Evolutionary conservation across 768 basidiomycete genomes (phyloP).

Genomic region (Omphalotus guepiniiformis): DNA sequence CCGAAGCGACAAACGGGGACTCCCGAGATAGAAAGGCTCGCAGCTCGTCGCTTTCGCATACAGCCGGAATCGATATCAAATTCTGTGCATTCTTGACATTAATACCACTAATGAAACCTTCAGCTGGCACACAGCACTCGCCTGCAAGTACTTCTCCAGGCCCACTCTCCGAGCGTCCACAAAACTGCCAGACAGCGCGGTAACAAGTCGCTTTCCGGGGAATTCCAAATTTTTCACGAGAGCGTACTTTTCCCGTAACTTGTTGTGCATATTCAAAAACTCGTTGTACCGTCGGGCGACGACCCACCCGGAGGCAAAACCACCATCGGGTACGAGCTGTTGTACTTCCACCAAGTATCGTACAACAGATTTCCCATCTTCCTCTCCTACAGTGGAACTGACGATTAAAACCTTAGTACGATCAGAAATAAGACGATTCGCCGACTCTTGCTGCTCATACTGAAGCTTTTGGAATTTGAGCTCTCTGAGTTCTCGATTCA

Average conservation of each 20-base stretch:
- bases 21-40: slow-evolving; percentile 84
- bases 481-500: slow-evolving; percentile 80
- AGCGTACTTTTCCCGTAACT: slow-evolving; percentile 71
- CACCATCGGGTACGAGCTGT: slow-evolving; percentile 77
- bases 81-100: slow-evolving; percentile 40
- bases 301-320: slow-evolving; percentile 85
- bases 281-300: slow-evolving; percentile 94
- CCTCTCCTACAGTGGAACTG: slow-evolving; percentile 76
- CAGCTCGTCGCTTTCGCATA: slow-evolving; percentile 80
- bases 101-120: background rate
- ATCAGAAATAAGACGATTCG: slow-evolving; percentile 80
- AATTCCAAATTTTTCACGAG: slow-evolving; percentile 75
- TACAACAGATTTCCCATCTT: slow-evolving; percentile 86
- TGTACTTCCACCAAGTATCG: slow-evolving; percentile 91
- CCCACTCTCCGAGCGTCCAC: slow-evolving; percentile 76
- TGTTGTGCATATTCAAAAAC: slow-evolving; percentile 85
- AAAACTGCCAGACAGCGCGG: slow-evolving; percentile 82
- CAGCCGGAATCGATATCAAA: slow-evolving; percentile 65
- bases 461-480: slow-evolving; percentile 87
- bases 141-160: slow-evolving; percentile 90
- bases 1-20: slow-evolving; percentile 72
- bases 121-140: slow-evolving; percentile 29
- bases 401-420: slow-evolving; percentile 84
- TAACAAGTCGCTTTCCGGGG: slow-evolving; percentile 89
- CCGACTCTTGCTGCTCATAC: slow-evolving; percentile 92